Base-by-base conservation (phyloP, 768 basidiomycete genomes). In the Tremella mesenterica region DNA sequence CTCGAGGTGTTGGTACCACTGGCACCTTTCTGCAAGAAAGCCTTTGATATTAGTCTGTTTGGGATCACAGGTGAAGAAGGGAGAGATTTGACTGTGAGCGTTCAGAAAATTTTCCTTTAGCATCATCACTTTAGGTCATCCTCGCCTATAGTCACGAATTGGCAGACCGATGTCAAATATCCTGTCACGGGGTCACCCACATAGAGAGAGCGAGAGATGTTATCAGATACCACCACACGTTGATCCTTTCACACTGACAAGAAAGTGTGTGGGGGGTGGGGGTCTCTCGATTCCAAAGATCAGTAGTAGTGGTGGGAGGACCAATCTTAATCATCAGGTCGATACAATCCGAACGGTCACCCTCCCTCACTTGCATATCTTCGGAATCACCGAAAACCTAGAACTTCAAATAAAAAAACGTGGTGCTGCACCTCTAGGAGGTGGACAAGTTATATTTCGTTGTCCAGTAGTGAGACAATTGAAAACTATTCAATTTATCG, bases 341-440 rank as follows among this genome's bases (percentile, higher is more conserved):
- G 92, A 95, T 71, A 76, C 92, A 44, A 79, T 92, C 44, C 79
- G 92, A 50, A 96, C 88, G 1, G 89, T 90, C 2, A 88, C 90
- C 9, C 75, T 96, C 27, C 90, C 91, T 0, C 88, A 91, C 68
- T 77, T 97, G 16, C 86, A 95, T 70, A 75, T 85, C 25, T 95
- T 96, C 63, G 91, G 88, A 0, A 80, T 95, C 8, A 84, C 85
- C 0, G 88, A 95, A 39, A 90, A 90, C 4, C 73, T 97, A 14
- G 95, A 99, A 71, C 74, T 99, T 21, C 54, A 91, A 86, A 95
- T 99, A 52, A 92, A 86, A 72, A 93, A 85, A 67, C 83, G 95
- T n/a, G 95, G 95, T 1, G 81, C 90, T 20, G 78, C 86, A 30
- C 95, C 95, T 3, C 78, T 79, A 23, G 95, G 95, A 14, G 95